Evolutionary conservation across 108 stramenopile species (phyloP).

Genomic region (Nitzschia putrida): DNA sequence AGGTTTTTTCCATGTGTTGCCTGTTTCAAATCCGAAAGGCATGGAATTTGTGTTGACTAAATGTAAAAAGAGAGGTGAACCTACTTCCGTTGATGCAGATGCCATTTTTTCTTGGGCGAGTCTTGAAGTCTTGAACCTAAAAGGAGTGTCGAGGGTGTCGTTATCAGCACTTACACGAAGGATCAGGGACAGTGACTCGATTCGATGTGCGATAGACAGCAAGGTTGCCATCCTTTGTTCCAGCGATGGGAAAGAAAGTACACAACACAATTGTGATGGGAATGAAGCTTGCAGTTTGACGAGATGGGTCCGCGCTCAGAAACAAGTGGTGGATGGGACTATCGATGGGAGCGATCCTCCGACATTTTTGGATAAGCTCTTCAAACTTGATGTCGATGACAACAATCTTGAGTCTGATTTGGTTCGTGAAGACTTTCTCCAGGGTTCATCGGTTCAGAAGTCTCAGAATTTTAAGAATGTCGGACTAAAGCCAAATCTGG

Average conservation of each 20-base stretch:
- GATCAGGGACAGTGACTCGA: slow-evolving; percentile 20
- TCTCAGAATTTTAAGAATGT: slow-evolving; percentile 2
- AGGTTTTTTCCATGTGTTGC: slow-evolving; percentile 42
- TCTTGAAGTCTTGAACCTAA: slow-evolving; percentile 31
- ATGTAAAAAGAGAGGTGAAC: slow-evolving; percentile 24
- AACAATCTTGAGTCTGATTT: no score
- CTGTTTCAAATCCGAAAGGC: slow-evolving; percentile 6
- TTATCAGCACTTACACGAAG: slow-evolving; percentile 10
- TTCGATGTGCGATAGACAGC: slow-evolving; percentile 28
- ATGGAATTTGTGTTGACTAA: slow-evolving; percentile 23
- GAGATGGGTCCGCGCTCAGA: no score
- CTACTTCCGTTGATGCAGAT: not conserved
- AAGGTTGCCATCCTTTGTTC: not conserved
- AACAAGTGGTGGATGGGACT: not conserved
- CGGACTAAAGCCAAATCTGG: not conserved
- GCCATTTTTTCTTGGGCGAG: slow-evolving; percentile 20
- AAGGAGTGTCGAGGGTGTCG: slow-evolving; percentile 32
- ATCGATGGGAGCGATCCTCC: not conserved
- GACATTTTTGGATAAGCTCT: no score
- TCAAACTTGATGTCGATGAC: no score
- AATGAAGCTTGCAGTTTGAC: no score
- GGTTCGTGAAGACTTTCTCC: no score
- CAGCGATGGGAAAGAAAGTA: no score
- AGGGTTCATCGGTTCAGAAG: no score
- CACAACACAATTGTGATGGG: no score